Evolutionary conservation across 768 basidiomycete genomes (phyloP), one percentile per base, ranked within the genome.

Genomic region (Boletus insuetus): DNA sequence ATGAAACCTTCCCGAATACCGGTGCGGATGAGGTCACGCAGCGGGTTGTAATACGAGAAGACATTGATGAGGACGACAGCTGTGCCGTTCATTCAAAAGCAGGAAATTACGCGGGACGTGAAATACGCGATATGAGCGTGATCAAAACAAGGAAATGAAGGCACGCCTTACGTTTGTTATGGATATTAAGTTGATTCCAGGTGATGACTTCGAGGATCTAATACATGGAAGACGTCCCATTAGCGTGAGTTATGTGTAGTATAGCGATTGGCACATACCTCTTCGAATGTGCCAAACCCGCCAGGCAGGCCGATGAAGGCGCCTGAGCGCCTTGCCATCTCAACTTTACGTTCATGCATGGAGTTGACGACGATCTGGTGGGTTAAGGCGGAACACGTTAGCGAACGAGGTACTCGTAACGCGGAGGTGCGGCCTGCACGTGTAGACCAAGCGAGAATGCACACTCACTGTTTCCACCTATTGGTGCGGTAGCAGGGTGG

Each of bases 241-340:
- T 38, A 60, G 39, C 8, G 37, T 20, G 53, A 50, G 31, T 19
- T 29, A 31, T 3, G 20, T n/a, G 24, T 37, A 16, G 11, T 14
- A 14, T 35, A 14, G n/a, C 11, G 34, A 35, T 3, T 17, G n/a
- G 20, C 32, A 14, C 53, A 6, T 55, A 71, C 90, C 81, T 98
- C 96, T 73, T 99, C 97, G 59, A 93, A 91, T 0, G 95, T 98
- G 11, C 96, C 96, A 66, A 85, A 97, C 0, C 96, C 96, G 19
- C 96, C 96, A 2, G 96, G 95, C 19, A 99, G 75, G 12, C 86
- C 91, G 45, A 98, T 75, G 63, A 99, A 99, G 0, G 85, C 94
- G 17, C 81, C 79, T 0, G 82, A 83, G 10, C 88, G 77, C 59
- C 81, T 82, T 0, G 95, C 94, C 94, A 98, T 97, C 68, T 89